phyloP scores from a whole-genome alignment of 257 asterid genomes.

The Parsonsia alboflavescens region DNA sequence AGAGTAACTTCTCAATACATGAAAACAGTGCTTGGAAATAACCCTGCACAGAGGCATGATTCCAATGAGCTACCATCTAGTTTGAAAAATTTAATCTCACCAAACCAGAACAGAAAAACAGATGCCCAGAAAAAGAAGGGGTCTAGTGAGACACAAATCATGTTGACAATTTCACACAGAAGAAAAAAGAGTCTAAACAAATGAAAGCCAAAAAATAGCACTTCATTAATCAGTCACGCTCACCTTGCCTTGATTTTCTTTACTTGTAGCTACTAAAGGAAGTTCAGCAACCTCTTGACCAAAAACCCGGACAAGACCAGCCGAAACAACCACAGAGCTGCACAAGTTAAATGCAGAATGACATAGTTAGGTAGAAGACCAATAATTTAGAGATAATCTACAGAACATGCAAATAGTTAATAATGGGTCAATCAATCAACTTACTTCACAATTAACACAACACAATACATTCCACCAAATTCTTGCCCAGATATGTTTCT shows the following conservation, averaged over 20 bases:
- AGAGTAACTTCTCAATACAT: slow-evolving; percentile 70
- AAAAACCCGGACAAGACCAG: slow-evolving; percentile 89
- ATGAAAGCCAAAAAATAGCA: not conserved
- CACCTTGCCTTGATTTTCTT: slow-evolving; percentile 91
- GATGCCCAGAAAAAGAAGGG: not conserved
- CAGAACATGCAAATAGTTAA: not conserved
- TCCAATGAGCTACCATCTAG: not conserved
- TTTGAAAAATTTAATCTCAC: not conserved
- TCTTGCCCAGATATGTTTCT: slow-evolving; percentile 98
- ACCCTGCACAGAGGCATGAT: slow-evolving; percentile 46
- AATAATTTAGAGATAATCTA: not conserved
- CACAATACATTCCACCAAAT: slow-evolving; percentile 96
- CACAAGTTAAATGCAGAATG: slow-evolving; percentile 12
- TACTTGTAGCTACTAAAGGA: slow-evolving; percentile 88
- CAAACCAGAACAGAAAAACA: not conserved
- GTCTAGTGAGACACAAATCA: not conserved
- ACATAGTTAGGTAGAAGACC: not conserved
- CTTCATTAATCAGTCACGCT: slow-evolving; percentile 13
- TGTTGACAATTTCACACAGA: not conserved
- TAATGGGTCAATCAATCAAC: slow-evolving; percentile 18
- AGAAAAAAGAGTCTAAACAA: not conserved
- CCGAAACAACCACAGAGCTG: slow-evolving; percentile 91
- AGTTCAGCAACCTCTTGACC: slow-evolving; percentile 96
- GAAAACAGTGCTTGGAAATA: slow-evolving; percentile 83
- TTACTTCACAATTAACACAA: slow-evolving; percentile 80